Percentiles rank a stretch among this genome's conserved stretches.
These are phyloP conservation scores for Cornus florida DNA, from an alignment of 148 eudicot species.

Conservation along the genomic window DNA sequence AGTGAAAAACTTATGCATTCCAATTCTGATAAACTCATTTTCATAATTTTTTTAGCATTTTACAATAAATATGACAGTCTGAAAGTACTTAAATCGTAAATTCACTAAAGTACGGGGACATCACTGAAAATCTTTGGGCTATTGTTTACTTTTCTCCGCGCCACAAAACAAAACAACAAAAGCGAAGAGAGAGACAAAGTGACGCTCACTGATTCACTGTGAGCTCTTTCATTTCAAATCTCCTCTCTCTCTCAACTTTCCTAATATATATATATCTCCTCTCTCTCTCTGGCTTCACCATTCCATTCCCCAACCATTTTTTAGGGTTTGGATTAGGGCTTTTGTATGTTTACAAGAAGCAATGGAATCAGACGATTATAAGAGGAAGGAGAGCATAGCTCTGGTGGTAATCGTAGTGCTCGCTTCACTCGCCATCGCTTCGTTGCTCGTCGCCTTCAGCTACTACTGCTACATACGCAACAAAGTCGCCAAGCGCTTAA, in stretches of 20 bases:
- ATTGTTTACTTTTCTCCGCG: neutral
- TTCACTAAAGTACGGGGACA: neutral
- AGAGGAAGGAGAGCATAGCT: conserved; percentile 45
- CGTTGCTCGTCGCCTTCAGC: conserved; percentile 59
- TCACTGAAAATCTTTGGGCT: neutral
- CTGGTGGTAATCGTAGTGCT: conserved; percentile 50
- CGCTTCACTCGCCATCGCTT: conserved; percentile 64
- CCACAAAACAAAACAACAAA: neutral
- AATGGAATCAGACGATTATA: conserved; percentile 48
- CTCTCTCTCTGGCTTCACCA: neutral
- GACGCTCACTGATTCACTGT: neutral
- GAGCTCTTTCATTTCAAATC: too few species aligned
- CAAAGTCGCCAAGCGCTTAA: conserved; percentile 63
- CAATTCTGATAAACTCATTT: too few species aligned
- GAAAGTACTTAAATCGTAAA: neutral
- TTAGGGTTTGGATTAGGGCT: neutral
- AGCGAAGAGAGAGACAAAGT: neutral
- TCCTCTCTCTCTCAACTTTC: too few species aligned
- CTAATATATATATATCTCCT: neutral
- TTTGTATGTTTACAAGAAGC: neutral
- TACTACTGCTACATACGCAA: conserved; percentile 80
- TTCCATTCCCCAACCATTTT: neutral
- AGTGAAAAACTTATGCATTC: too few species aligned
- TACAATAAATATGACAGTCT: too few species aligned
- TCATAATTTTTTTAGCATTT: too few species aligned